Percentiles rank a stretch among this genome's conserved stretches.
Evolutionary conservation across 1,284 basidiomycete species (phyloP).

Genomic region (Ganoderma multipileum): DNA sequence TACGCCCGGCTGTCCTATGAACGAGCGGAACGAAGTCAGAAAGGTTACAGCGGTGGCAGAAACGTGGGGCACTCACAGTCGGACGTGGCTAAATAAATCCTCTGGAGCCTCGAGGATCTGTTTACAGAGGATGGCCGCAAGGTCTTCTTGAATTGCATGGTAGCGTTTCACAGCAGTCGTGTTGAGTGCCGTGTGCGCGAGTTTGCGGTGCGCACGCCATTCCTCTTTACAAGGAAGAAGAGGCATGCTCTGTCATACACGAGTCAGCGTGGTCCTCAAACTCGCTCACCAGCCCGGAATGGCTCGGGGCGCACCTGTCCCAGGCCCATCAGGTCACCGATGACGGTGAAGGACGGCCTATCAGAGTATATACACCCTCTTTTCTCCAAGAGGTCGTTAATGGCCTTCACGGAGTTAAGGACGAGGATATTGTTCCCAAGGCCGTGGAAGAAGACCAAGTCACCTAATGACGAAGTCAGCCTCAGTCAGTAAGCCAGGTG

Average conservation of each 20-base stretch:
- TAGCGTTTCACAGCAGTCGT: slow-evolving; percentile 39
- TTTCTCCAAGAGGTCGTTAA: slow-evolving; percentile 44
- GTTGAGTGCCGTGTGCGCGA: slow-evolving; percentile 37
- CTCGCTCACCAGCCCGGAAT: no score
- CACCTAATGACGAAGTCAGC: slow-evolving; percentile 14
- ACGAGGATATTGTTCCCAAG: slow-evolving; percentile 36
- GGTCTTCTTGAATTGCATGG: slow-evolving; percentile 35
- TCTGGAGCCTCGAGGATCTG: slow-evolving; percentile 24
- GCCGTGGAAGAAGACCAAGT: slow-evolving; percentile 28
- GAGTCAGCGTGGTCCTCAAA: neutral
- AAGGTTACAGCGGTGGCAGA: neutral
- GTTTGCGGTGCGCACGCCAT: slow-evolving; percentile 37
- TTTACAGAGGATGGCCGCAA: slow-evolving; percentile 30
- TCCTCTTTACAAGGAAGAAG: slow-evolving; percentile 30
- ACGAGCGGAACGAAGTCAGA: neutral
- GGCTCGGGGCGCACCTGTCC: slow-evolving; percentile 30
- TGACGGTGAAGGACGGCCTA: slow-evolving; percentile 43
- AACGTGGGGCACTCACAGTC: slow-evolving; percentile 23
- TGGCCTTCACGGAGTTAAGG: slow-evolving; percentile 41
- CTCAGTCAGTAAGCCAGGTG: neutral
- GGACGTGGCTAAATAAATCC: slow-evolving; percentile 28
- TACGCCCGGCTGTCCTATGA: slow-evolving; percentile 38
- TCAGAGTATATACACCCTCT: slow-evolving; percentile 43
- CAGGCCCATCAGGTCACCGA: slow-evolving; percentile 45
- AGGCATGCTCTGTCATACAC: slow-evolving; percentile 22